These are phyloP conservation scores for Globisporangium splendens DNA, from an alignment of 352 stramenopile genomes.

Conservation along the genomic window DNA sequence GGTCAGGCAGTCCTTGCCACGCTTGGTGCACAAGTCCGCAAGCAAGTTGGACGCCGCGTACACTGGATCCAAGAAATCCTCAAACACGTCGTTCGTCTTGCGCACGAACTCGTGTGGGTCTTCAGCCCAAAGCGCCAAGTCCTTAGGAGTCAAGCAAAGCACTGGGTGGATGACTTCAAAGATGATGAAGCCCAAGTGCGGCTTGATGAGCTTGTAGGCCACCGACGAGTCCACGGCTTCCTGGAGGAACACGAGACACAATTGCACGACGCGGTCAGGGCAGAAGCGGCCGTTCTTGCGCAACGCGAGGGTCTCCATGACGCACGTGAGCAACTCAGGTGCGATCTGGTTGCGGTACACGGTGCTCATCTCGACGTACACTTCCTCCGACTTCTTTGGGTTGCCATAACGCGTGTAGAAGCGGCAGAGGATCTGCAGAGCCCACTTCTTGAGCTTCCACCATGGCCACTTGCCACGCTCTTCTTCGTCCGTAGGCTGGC, in stretches of 20 bases:
- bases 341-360: conserved; percentile 93
- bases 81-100: conserved; percentile 96
- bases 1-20: conserved; percentile 92
- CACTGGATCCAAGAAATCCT: conserved; percentile 95
- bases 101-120: conserved; percentile 98
- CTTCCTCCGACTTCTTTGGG: conserved; percentile 90
- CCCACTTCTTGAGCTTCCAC: conserved; percentile 99
- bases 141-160: conserved; percentile 92
- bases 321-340: conserved; percentile 68
- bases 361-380: conserved; percentile 90
- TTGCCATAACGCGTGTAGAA: conserved; percentile 97
- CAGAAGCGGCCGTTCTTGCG: conserved; percentile 94
- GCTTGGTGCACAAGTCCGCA: conserved; percentile 92
- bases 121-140: conserved; percentile 94
- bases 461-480: conserved; percentile 93
- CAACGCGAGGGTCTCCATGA: conserved; percentile 91
- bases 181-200: conserved; percentile 95
- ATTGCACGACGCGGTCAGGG: conserved; percentile 94
- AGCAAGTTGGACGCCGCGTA: conserved; percentile 94
- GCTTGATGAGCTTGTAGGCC: conserved; percentile 98
- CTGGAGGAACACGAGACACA: conserved; percentile 92
- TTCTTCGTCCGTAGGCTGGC: conserved; percentile 90
- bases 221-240: conserved; percentile 93
- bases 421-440: conserved; percentile 95
- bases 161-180: conserved; percentile 96